Percentiles rank a stretch among this genome's conserved stretches.
Conservation (phyloP, 768 basidiomycete genomes). For the Suillus tomentosus region DNA sequence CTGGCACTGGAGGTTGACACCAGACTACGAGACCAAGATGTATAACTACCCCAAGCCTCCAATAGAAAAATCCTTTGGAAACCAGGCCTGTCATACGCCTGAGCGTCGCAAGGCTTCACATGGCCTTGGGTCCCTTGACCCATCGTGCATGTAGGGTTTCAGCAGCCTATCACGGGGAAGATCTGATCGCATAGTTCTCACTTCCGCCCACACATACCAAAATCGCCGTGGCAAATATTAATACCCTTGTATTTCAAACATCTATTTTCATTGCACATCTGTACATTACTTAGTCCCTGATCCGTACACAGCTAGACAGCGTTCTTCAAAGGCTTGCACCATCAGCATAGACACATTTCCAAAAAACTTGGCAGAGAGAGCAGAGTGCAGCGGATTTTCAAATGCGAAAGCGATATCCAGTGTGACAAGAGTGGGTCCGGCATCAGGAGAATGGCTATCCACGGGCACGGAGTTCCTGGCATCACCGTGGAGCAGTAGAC, state of each 20-base stretch:
- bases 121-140: background rate
- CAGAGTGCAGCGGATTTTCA: constrained; percentile 81
- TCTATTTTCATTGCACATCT: background rate
- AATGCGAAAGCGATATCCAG: constrained; percentile 88
- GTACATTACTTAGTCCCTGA: constrained; percentile 29
- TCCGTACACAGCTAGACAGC: constrained; percentile 77
- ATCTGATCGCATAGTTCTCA: background rate
- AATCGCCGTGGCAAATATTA: too few species aligned
- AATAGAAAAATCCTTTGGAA: constrained; percentile 4
- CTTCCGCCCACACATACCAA: too few species aligned
- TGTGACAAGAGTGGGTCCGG: constrained; percentile 74
- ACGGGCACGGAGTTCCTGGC: background rate
- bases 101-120: background rate
- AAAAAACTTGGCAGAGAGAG: constrained; percentile 83
- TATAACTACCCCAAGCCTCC: constrained; percentile 12
- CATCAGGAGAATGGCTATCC: constrained; percentile 17
- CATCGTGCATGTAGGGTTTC: background rate
- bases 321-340: constrained; percentile 90
- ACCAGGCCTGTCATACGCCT: background rate
- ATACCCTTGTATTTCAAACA: background rate
- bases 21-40: background rate
- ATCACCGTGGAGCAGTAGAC: constrained; percentile 15
- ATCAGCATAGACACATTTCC: constrained; percentile 85
- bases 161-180: background rate
- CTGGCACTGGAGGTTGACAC: constrained; percentile 16